Evolutionary conservation across 169 alveolate genomes (phyloP), one percentile per base, ranked within the genome.

Genomic region (Plasmodium coatneyi): DNA sequence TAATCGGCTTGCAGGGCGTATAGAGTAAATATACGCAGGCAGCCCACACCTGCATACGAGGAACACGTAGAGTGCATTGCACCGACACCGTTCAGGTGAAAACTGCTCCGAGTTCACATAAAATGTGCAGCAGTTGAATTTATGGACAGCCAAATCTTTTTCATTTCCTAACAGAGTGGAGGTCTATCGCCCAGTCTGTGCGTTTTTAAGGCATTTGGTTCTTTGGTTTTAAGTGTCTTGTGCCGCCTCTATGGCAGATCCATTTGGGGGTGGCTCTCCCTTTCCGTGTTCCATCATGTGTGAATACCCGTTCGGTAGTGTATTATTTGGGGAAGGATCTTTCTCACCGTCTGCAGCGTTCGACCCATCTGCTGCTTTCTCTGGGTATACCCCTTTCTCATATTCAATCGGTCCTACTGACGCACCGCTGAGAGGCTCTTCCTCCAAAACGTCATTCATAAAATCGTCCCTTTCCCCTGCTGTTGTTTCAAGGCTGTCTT

Each of bases 401-500:
- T 74, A 12, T 5, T 34, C 14, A 32, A 5, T 74, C 32, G 54
- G 46, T n/a, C 28, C 43, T 34, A 34, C 30, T 32, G 46, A 3
- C 28, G 12, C 46, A 74, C 22, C 16, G 25, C 22, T 74, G 7
- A 34, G 3, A 9, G n/a, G 34, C 39, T 54, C 25, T 78, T 76
- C 41, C 28, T 34, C 56, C 71, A 79, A 25, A 10, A 72, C 60
- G 49, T 36, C 79, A 14, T 76, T 32, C 25, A 87, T 3, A 71
- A 66, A 79, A 1, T 79, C 81, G 4, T 76, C 81, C 34, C 46
- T 87, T 39, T 43, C 54, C 60, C 71, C 36, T 66, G 43, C 52
- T 14, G 60, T 54, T 16, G 81, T 60, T 39, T 78, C 74, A 28
- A 36, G 22, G 52, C 46, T 79, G 39, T 46, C 70, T 41, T 79